Evolutionary conservation across 179 eudicot species (phyloP), one percentile per base, ranked within the genome.

Genomic region (Beta corolliflora): DNA sequence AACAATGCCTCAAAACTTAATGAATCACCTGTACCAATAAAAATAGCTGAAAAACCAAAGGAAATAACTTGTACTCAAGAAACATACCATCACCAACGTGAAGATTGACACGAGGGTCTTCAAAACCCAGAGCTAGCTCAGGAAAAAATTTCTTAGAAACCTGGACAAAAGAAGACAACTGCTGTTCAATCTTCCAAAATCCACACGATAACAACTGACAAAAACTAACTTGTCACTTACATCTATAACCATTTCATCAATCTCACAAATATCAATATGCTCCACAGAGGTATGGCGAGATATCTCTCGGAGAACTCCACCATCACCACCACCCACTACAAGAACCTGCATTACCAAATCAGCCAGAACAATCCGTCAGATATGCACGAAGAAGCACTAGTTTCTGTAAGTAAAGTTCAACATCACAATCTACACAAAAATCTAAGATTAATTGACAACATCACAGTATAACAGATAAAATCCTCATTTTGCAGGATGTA

Each of bases 301-400:
- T 80, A 96, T 90, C 88, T 96, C 99, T 81, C 99, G 89, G 77
- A 96, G 97, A 83, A 96, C 99, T 66, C 99, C 99, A 79, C 99
- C 99, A 85, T 96, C 99, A 83, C 99, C 99, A 78, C 99, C 99
- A 69, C 99, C 99, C 18, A 96, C 98, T 55, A 96, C 98, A 79
- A 96, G 89, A 82, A 96, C 97, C 99, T 96, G 90, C 91, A 87
- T 67, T 63, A 77, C 53, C 41, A 48, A 44, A 45, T 60, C 76
- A 58, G 58, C 18, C 66, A 48, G 70, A 77, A 78, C 9, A 71
- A 25, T 15, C 13, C 13, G 48, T 61, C 44, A 19, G 48, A 70
- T n/a, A n/a, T n/a, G n/a, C n/a, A n/a, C n/a, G n/a, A n/a, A n/a
- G n/a, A n/a, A n/a, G n/a, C n/a, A n/a, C n/a, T 66, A 18, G 46